Percentiles rank a stretch among this genome's conserved stretches.
phyloP scores from a whole-genome alignment of 768 basidiomycete genomes.

The Tubosaeta sp. region DNA sequence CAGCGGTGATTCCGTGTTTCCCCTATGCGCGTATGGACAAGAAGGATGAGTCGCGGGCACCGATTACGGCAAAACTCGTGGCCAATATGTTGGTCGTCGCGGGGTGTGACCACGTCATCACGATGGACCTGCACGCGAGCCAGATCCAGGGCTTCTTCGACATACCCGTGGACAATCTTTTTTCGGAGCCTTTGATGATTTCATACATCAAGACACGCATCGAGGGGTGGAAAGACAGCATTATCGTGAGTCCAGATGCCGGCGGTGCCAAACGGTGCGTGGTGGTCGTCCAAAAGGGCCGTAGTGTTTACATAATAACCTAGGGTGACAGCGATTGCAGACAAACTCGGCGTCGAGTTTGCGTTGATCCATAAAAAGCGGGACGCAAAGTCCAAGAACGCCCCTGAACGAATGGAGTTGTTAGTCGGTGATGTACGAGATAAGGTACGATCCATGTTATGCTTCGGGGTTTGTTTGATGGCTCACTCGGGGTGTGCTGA shows the following conservation, averaged over 20 bases:
- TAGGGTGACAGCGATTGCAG: slow-evolving; percentile 92
- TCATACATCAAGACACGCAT: slow-evolving; percentile 88
- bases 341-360: slow-evolving; percentile 93
- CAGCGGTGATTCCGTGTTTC: slow-evolving; percentile 97
- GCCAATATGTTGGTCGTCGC: slow-evolving; percentile 98
- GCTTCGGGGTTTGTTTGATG: not conserved
- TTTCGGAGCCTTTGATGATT: slow-evolving; percentile 93
- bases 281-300: not conserved
- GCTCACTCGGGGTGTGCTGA: not conserved
- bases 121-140: slow-evolving; percentile 97
- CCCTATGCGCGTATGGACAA: slow-evolving; percentile 97
- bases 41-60: slow-evolving; percentile 93
- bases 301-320: slow-evolving; percentile 2
- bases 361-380: slow-evolving; percentile 93
- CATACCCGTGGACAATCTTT: slow-evolving; percentile 96
- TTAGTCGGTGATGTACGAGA: slow-evolving; percentile 91
- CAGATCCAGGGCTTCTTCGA: slow-evolving; percentile 99
- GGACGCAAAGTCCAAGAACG: slow-evolving; percentile 57
- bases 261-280: slow-evolving; percentile 96
- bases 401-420: slow-evolving; percentile 84
- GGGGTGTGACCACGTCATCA: slow-evolving; percentile 97
- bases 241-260: slow-evolving; percentile 96
- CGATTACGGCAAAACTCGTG: slow-evolving; percentile 97
- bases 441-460: slow-evolving; percentile 48
- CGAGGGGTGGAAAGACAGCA: slow-evolving; percentile 77